phyloP scores from a whole-genome alignment of 192 early-diverging fungal genomes.

The Piromyces sp. region DNA sequence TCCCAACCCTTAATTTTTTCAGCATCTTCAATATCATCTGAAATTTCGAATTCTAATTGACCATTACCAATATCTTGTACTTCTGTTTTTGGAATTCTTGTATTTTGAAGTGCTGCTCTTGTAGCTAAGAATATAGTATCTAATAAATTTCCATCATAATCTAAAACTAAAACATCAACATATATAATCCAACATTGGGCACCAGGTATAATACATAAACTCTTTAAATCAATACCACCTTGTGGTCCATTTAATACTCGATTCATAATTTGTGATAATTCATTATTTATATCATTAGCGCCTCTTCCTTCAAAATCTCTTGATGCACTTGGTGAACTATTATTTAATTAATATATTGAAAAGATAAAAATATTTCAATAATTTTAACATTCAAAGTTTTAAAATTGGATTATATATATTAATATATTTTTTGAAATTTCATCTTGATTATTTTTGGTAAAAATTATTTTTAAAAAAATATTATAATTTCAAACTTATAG shows the following conservation, averaged over 20 bases:
- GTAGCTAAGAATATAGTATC: slow-evolving; percentile 75
- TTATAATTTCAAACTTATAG: too few relatives aligned
- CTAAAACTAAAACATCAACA: slow-evolving; percentile 77
- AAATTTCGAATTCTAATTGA: slow-evolving; percentile 76
- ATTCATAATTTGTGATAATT: slow-evolving; percentile 65
- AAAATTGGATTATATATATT: too few relatives aligned
- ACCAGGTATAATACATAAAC: slow-evolving; percentile 79
- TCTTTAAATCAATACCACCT: slow-evolving; percentile 65
- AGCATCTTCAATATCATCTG: slow-evolving; percentile 73
- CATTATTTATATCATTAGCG: slow-evolving; percentile 53
- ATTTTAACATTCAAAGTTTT: neutral
- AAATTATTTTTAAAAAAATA: too few relatives aligned
- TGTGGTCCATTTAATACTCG: slow-evolving; percentile 63
- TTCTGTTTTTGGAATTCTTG: slow-evolving; percentile 63
- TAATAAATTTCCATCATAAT: slow-evolving; percentile 69
- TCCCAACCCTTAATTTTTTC: slow-evolving; percentile 58
- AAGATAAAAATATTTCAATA: neutral
- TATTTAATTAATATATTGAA: neutral
- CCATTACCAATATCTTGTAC: slow-evolving; percentile 68
- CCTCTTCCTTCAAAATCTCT: slow-evolving; percentile 62
- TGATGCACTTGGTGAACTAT: slow-evolving; percentile 59
- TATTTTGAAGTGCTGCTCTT: slow-evolving; percentile 75
- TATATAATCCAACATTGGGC: slow-evolving; percentile 80
- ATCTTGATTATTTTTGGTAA: too few relatives aligned
- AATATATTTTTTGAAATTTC: too few relatives aligned